Evolutionary conservation across 176 grass and related monocot genomes (phyloP).

Genomic region (Puya raimondii): DNA sequence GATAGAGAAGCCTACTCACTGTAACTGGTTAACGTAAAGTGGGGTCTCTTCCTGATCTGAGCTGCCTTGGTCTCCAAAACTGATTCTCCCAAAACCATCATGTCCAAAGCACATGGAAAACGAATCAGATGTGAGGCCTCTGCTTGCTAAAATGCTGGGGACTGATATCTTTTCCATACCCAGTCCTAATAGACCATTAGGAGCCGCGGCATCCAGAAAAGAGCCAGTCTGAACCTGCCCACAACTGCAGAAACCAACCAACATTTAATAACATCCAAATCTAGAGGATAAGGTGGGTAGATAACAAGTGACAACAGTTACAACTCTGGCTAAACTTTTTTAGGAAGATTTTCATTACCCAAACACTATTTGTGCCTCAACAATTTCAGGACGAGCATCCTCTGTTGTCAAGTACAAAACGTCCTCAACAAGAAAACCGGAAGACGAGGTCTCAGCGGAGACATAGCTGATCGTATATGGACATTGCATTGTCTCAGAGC

Average conservation of each 20-base stretch:
- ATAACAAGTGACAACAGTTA: background rate
- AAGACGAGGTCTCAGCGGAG: conserved; percentile 54
- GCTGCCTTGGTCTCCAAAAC: conserved; percentile 73
- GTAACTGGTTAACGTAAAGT: conserved; percentile 40
- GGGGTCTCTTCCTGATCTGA: conserved; percentile 62
- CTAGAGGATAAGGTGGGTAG: background rate
- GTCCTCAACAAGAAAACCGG: conserved; percentile 69
- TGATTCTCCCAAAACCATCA: conserved; percentile 68
- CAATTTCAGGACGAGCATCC: conserved; percentile 29
- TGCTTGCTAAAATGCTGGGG: conserved; percentile 55
- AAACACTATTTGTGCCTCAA: conserved; percentile 57
- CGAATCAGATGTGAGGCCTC: conserved; percentile 49
- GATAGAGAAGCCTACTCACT: conserved; percentile 30
- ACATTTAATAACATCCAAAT: background rate
- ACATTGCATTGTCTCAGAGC: conserved; percentile 37
- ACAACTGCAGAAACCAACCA: conserved; percentile 33
- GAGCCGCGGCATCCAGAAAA: conserved; percentile 58
- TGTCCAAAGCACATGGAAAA: conserved; percentile 84
- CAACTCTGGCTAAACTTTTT: background rate
- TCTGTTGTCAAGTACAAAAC: conserved; percentile 62
- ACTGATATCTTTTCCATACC: conserved; percentile 53
- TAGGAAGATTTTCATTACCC: conserved; percentile 37
- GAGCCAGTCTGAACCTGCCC: conserved; percentile 69
- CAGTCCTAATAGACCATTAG: conserved; percentile 77
- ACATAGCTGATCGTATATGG: conserved; percentile 70